A percentile compares a stretch with the other conserved stretches of the same genome.
Evolutionary conservation across 2,329 filamentous ascomycete species (phyloP).

Genomic region (Elsinoe arachidis): DNA sequence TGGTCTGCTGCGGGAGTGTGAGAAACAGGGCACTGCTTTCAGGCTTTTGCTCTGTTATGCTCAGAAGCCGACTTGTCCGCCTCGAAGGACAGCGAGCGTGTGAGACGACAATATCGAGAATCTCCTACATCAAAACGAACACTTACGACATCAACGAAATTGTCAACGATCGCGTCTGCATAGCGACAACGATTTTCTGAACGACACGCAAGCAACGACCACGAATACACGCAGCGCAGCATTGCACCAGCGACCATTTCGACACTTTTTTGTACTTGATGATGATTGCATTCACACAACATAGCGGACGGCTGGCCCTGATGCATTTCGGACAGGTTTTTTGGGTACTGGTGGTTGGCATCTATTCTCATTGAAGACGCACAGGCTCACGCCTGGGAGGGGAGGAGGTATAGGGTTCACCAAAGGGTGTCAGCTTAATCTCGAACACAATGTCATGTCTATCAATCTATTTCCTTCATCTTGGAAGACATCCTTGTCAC

Average conservation of each 20-base stretch:
- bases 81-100: constrained; percentile 42
- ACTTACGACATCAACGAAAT: constrained; percentile 7
- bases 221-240: constrained; percentile 4
- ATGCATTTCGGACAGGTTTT: background rate
- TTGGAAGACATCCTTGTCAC: background rate
- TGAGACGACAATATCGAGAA: constrained; percentile 21
- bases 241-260: background rate
- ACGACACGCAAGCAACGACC: background rate
- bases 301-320: background rate
- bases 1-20: constrained; percentile 70
- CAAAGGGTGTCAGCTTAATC: background rate
- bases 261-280: background rate
- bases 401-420: background rate
- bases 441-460: too few species aligned
- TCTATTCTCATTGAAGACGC: background rate
- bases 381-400: constrained; percentile 8
- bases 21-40: constrained; percentile 76
- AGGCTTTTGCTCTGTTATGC: constrained; percentile 88
- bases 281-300: background rate
- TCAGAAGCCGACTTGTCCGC: constrained; percentile 56
- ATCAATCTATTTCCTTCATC: too few species aligned
- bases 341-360: background rate
- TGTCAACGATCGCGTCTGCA: background rate
- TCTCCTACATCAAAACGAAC: background rate
- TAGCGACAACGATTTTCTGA: background rate